phyloP scores from a whole-genome alignment of 23 red algal genomes.

The Gracilaria vermiculophylla region DNA sequence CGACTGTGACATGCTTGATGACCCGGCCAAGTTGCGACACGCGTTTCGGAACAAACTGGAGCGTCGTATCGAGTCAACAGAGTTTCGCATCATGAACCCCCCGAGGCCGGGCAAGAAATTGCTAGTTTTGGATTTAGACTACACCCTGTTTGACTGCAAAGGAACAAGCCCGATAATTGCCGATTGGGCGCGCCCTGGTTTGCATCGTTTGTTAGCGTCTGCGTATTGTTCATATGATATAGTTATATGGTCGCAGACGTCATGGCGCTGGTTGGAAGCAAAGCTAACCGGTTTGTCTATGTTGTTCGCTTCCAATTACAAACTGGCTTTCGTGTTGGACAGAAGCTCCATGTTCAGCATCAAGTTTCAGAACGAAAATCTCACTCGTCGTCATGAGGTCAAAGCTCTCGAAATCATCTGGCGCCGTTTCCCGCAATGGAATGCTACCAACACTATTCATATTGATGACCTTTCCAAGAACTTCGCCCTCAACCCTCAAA shows the following conservation, averaged over 20 bases:
- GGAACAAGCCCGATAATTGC: background rate
- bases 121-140: constrained; percentile 86
- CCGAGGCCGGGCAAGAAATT: constrained; percentile 57
- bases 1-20: constrained; percentile 31
- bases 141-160: constrained; percentile 73
- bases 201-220: constrained; percentile 75
- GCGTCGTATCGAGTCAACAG: constrained; percentile 49
- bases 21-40: background rate
- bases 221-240: constrained; percentile 84
- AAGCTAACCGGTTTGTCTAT: constrained; percentile 85
- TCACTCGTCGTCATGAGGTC: constrained; percentile 57
- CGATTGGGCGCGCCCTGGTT: constrained; percentile 71
- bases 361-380: background rate
- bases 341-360: constrained; percentile 74
- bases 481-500: constrained; percentile 87
- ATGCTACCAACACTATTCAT: constrained; percentile 74
- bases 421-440: constrained; percentile 74
- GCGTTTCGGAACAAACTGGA: constrained; percentile 10
- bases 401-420: constrained; percentile 89
- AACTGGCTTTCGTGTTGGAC: constrained; percentile 84
- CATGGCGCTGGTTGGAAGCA: constrained; percentile 93
- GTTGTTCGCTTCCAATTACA: constrained; percentile 71
- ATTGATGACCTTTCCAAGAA: constrained; percentile 84
- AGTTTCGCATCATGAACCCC: constrained; percentile 58
- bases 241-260: constrained; percentile 89